A percentile compares a stretch with the other conserved stretches of the same genome.
These are phyloP conservation scores for Arthrobotrys megalospora DNA, from an alignment of 2,329 filamentous ascomycete genomes.

Conservation along the genomic window DNA sequence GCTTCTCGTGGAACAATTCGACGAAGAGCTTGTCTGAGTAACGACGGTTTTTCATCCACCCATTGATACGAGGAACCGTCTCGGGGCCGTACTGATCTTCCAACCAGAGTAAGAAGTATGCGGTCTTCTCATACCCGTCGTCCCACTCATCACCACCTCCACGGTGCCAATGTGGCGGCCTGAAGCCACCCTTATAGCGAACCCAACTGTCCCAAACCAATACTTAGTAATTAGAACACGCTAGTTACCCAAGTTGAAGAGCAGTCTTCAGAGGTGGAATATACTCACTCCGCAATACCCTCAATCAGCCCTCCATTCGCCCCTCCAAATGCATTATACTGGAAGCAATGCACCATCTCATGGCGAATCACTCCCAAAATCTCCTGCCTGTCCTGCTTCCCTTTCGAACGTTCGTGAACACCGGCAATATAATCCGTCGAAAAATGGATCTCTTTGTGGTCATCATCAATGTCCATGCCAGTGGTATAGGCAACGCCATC, in stretches of 20 bases:
- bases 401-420: constrained; percentile 65
- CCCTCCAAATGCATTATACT: constrained; percentile 77
- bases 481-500: constrained; percentile 90
- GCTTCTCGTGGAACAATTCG: constrained; percentile 75
- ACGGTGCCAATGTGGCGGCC: constrained; percentile 86
- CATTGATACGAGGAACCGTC: constrained; percentile 77
- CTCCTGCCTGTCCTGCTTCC: constrained; percentile 72
- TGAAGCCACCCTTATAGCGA: constrained; percentile 79
- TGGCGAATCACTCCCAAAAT: constrained; percentile 88
- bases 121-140: constrained; percentile 82
- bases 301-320: constrained; percentile 86
- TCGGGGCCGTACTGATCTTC: constrained; percentile 77
- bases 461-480: constrained; percentile 81
- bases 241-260: background rate
- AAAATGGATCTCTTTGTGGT: constrained; percentile 95
- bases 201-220: constrained; percentile 74
- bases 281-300: constrained; percentile 80
- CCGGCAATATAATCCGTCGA: constrained; percentile 80
- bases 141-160: constrained; percentile 67
- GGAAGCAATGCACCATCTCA: constrained; percentile 95
- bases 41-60: constrained; percentile 74
- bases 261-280: background rate
- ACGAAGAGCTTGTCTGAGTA: constrained; percentile 81
- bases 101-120: constrained; percentile 89
- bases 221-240: constrained; percentile 5